Base-by-base conservation (phyloP, 805 yeast genomes). In the Candida gorgasii region DNA sequence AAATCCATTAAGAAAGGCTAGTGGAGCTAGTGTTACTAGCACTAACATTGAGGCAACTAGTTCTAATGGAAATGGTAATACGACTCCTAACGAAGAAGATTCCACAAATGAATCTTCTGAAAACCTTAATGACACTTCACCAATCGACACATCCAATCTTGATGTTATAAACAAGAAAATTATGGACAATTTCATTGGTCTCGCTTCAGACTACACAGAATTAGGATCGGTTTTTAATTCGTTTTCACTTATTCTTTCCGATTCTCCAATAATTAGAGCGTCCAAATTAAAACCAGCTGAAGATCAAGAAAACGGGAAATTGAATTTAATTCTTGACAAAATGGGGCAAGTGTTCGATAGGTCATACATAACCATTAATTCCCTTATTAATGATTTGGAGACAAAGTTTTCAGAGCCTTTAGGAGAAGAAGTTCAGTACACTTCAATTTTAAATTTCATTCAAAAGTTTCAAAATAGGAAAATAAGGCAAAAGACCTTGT, bases 331-430 rank as follows among this genome's bases (percentile, higher is more conserved):
- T 1, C 57, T 88, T 46, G 98, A 93, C 57, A 80, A 81, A 48
- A 78, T 89, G 20, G 97, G 98, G 1, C 89, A 86, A 55, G 84
- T 89, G 1, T 82, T 87, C 48, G 98, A 93, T 60, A 76, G 82
- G 29, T 79, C 76, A 35, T 73, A 71, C 55, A 58, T 79, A 47
- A 57, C 80, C n/a, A 65, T 80, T 48, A 68, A 80, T 52, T 58
- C 74, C 1, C 67, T 84, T 8, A 75, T 80, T 4, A 62, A 70
- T 9, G 75, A 76, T 27, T 61, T 84, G 38, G 79, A 78, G 39
- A 73, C 79, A 1, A 78, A 79, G 42, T 82, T 82, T 52, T 73
- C 79, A 6, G 89, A 83, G 55, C 88, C 88, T 3, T 61, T 83
- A 36, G 82, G 82, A 1, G 89, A 84, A 55, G 77, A 80, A n/a